Evolutionary conservation across 257 asterid species (phyloP).

Genomic region (Solanum boliviense): DNA sequence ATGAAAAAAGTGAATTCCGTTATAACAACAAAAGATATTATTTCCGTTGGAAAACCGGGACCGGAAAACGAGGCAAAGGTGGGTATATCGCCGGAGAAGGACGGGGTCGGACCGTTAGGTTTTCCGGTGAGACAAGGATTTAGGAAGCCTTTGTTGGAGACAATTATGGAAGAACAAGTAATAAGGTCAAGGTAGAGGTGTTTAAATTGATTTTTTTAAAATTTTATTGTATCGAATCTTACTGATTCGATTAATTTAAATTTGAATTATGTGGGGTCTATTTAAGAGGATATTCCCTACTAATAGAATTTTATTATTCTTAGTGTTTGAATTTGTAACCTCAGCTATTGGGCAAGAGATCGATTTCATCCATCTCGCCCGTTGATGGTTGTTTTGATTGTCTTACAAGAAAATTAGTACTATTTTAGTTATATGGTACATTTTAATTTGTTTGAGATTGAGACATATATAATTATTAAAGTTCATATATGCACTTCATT

Average conservation of each 20-base stretch:
- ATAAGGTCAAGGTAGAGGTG: background rate
- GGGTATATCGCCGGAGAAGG: background rate
- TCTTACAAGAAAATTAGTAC: background rate
- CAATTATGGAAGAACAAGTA: constrained; percentile 25
- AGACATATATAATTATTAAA: background rate
- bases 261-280: background rate
- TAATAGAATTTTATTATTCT: background rate
- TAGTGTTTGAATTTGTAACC: background rate
- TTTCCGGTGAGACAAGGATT: background rate
- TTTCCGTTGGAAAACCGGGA: constrained; percentile 22
- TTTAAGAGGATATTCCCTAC: background rate
- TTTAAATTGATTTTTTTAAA: background rate
- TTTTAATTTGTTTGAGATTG: background rate
- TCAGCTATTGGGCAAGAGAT: background rate
- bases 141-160: constrained; percentile 26
- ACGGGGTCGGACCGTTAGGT: background rate
- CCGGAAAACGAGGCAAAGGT: background rate
- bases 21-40: constrained; percentile 49
- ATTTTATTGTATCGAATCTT: background rate
- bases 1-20: constrained; percentile 41
- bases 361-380: background rate
- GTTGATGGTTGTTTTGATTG: background rate
- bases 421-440: background rate
- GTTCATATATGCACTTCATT: background rate
- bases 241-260: background rate